Conservation (phyloP, 1,139 yeast genomes). For the Zygoascus hellenicus region DNA sequence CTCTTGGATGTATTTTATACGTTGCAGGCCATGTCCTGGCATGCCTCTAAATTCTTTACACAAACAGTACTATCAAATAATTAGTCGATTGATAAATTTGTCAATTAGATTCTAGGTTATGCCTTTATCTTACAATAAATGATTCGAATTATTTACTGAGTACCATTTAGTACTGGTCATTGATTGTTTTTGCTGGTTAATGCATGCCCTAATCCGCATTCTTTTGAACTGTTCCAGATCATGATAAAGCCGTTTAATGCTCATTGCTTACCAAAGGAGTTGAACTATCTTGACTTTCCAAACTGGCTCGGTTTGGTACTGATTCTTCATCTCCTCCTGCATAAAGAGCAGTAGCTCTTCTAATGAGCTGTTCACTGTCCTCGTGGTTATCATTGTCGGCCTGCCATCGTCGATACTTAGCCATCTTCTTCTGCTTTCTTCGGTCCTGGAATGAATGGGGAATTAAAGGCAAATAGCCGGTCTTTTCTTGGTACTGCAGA, state of each 20-base stretch:
- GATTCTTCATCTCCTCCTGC: slow-evolving; percentile 7
- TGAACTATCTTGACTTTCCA: slow-evolving; percentile 20
- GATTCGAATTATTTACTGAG: too few species aligned
- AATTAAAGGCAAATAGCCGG: slow-evolving; percentile 50
- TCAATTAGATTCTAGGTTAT: too few species aligned
- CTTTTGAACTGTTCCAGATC: neutral
- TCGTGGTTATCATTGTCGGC: slow-evolving; percentile 6
- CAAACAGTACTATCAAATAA: neutral
- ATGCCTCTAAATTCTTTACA: neutral
- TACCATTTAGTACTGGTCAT: too few species aligned
- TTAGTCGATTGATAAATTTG: too few species aligned
- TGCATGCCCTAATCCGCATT: too few species aligned
- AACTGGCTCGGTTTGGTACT: slow-evolving; percentile 14
- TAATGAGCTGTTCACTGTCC: slow-evolving; percentile 20
- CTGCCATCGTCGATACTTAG: slow-evolving; percentile 11
- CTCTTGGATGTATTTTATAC: neutral
- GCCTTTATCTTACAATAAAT: too few species aligned
- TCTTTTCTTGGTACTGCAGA: slow-evolving; percentile 68
- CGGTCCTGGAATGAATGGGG: slow-evolving; percentile 14
- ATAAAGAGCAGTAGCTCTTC: slow-evolving; percentile 21
- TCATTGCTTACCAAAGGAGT: slow-evolving; percentile 21
- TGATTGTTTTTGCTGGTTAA: slow-evolving; percentile 10
- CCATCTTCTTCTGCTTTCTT: slow-evolving; percentile 11
- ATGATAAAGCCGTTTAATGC: neutral
- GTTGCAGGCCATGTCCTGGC: neutral